Evolutionary conservation across 2,329 filamentous ascomycete genomes (phyloP).

Genomic region (Trichoderma endophyticum): DNA sequence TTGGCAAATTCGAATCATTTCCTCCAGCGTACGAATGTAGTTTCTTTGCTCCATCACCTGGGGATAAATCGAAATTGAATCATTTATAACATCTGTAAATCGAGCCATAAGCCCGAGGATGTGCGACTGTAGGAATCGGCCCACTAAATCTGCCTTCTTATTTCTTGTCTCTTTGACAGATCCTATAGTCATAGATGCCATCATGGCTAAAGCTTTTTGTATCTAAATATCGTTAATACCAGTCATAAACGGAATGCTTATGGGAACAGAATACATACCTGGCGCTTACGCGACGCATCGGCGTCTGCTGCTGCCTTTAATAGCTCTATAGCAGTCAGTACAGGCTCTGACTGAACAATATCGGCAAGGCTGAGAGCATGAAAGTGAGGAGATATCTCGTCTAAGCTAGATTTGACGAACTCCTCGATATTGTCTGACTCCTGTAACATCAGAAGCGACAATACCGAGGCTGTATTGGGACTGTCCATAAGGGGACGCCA

Average conservation of each 20-base stretch:
- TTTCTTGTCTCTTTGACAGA: conserved; percentile 42
- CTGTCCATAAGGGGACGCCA: conserved; percentile 54
- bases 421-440: conserved; percentile 56
- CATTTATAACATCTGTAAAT: conserved; percentile 76
- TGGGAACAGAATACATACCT: conserved; percentile 48
- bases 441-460: conserved; percentile 59
- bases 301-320: conserved; percentile 75
- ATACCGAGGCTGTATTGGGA: conserved; percentile 54
- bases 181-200: conserved; percentile 42
- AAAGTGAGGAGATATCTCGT: conserved; percentile 68
- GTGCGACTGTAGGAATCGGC: conserved; percentile 75
- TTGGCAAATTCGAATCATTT: conserved; percentile 77
- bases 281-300: conserved; percentile 51
- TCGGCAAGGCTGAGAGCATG: conserved; percentile 62
- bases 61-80: conserved; percentile 53
- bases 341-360: conserved; percentile 71
- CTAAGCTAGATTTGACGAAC: conserved; percentile 65
- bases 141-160: conserved; percentile 58
- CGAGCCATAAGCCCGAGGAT: conserved; percentile 83
- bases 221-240: conserved; percentile 40
- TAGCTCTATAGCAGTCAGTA: conserved; percentile 74
- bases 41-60: conserved; percentile 66
- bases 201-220: conserved; percentile 45
- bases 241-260: too few species aligned
- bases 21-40: conserved; percentile 78